Evolutionary conservation across 208 protist species (phyloP).

Genomic region (Balamuthia mandrillaris): DNA sequence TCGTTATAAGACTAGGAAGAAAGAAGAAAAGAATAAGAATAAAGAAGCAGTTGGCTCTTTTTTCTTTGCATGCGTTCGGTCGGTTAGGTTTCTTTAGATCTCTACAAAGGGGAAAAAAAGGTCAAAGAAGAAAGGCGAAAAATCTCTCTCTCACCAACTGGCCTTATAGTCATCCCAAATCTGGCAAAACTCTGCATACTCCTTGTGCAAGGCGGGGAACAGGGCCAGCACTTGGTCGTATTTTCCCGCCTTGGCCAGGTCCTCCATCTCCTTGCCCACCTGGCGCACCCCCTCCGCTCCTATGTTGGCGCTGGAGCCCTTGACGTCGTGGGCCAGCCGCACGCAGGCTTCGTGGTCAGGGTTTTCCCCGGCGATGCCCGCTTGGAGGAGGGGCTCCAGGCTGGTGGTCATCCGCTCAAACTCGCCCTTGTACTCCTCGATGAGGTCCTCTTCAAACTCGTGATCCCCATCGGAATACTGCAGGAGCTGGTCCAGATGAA

Average conservation of each 20-base stretch:
- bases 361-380: too few relatives aligned
- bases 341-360: not conserved
- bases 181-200: constrained; percentile 4
- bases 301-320: constrained; percentile 18
- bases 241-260: not conserved
- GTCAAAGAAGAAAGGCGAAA: not conserved
- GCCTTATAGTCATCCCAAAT: constrained; percentile 24
- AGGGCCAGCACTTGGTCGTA: not conserved
- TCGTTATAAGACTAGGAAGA: not conserved
- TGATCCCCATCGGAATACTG: constrained; percentile 22
- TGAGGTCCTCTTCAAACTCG: constrained; percentile 26
- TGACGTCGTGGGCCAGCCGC: constrained; percentile 23
- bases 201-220: not conserved
- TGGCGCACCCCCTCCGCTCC: constrained; percentile 18
- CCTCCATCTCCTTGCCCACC: constrained; percentile 17
- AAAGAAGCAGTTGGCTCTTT: not conserved
- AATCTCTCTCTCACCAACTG: not conserved
- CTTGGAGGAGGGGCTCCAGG: not conserved
- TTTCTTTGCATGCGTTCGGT: not conserved
- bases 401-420: not conserved
- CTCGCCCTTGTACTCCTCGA: constrained; percentile 18
- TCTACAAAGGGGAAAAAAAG: not conserved
- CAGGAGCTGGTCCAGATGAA: constrained; percentile 2
- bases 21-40: not conserved
- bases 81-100: not conserved